phyloP scores from a whole-genome alignment of 768 basidiomycete species.

The Suillus placidus region DNA sequence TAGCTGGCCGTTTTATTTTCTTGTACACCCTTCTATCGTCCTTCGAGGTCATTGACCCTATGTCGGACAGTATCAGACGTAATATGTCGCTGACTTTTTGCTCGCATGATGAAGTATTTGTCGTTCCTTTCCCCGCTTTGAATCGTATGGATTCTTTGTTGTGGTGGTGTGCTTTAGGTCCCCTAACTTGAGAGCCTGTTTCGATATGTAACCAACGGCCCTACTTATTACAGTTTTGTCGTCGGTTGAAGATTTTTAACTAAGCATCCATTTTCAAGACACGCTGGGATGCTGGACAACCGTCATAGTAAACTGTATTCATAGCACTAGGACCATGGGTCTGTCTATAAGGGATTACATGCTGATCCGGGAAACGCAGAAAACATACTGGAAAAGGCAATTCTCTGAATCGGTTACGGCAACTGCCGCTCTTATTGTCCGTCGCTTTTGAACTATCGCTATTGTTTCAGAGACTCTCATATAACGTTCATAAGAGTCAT shows the following conservation, averaged over 20 bases:
- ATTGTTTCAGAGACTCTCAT: constrained; percentile 32
- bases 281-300: neutral
- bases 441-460: constrained; percentile 20
- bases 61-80: neutral
- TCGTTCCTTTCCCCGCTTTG: neutral
- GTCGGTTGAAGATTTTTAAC: neutral
- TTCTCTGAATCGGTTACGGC: constrained; percentile 10
- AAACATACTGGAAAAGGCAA: constrained; percentile 4
- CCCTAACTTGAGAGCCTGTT: neutral
- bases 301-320: neutral
- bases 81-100: neutral
- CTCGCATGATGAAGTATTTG: neutral
- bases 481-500: constrained; percentile 11
- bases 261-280: neutral
- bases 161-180: neutral
- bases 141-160: neutral
- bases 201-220: neutral
- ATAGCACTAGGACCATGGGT: neutral
- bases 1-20: neutral
- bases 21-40: neutral
- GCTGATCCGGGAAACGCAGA: neutral
- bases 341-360: neutral
- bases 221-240: neutral
- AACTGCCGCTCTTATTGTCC: constrained; percentile 15
- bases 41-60: neutral